Evolutionary conservation across 129 eudicot genomes (phyloP).

Genomic region (Ambrosia artemisiifolia): DNA sequence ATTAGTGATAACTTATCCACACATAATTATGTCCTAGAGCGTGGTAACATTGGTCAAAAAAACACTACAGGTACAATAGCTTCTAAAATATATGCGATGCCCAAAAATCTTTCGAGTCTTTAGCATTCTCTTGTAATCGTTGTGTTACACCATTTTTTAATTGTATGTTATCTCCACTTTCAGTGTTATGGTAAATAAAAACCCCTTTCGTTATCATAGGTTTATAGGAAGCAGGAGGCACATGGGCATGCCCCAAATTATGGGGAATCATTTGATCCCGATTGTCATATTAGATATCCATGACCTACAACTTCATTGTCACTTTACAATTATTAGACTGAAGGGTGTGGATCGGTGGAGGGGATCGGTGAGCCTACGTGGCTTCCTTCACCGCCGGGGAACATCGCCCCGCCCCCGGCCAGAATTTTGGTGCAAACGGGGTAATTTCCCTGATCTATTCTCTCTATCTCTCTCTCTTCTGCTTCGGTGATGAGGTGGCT

Average conservation of each 20-base stretch:
- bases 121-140: not conserved
- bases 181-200: not conserved
- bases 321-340: not conserved
- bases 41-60: too few species aligned
- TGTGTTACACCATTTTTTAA: not conserved
- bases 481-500: too few species aligned
- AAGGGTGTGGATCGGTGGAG: too few species aligned
- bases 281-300: not conserved
- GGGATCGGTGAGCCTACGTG: too few species aligned
- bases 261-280: constrained; percentile 2
- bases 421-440: too few species aligned
- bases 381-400: too few species aligned
- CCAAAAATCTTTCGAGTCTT: not conserved
- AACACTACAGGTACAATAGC: not conserved
- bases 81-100: not conserved
- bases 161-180: constrained; percentile 3
- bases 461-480: too few species aligned
- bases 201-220: not conserved
- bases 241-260: constrained; percentile 16
- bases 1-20: too few species aligned
- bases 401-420: too few species aligned
- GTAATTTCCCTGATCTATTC: too few species aligned
- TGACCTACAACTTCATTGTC: constrained; percentile 13
- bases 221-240: constrained; percentile 7
- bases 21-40: too few species aligned